Percentiles rank a stretch among this genome's conserved stretches.
Evolutionary conservation across 2,329 filamentous ascomycete species (phyloP).

Genomic region (Hypoxylon sp.): DNA sequence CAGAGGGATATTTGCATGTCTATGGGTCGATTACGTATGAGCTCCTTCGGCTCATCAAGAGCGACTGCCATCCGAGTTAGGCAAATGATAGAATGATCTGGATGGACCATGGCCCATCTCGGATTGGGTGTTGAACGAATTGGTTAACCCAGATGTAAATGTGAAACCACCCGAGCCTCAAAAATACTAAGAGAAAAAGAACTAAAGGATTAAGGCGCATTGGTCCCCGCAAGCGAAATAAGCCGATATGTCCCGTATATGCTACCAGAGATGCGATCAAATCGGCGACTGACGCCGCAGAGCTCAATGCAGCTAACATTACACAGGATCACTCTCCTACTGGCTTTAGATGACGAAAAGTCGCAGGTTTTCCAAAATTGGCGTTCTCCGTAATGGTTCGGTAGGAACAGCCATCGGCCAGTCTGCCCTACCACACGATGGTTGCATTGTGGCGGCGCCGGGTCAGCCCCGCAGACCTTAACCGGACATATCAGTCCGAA

Average conservation of each 20-base stretch:
- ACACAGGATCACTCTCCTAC: neutral
- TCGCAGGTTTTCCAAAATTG: neutral
- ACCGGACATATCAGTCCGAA: neutral
- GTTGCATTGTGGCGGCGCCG: slow-evolving; percentile 9
- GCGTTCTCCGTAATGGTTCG: too few species aligned
- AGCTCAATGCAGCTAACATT: neutral
- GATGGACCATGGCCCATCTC: neutral
- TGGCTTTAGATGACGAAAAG: neutral
- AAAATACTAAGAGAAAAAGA: neutral
- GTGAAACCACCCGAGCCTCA: neutral
- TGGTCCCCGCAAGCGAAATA: neutral
- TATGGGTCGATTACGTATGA: too few species aligned
- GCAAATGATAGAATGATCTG: too few species aligned
- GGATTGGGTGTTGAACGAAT: neutral
- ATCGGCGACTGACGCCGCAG: neutral
- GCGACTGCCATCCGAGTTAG: too few species aligned
- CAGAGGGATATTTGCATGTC: too few species aligned
- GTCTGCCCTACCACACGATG: slow-evolving; percentile 11
- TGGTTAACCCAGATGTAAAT: neutral
- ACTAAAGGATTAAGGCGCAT: neutral
- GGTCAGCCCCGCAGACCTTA: neutral
- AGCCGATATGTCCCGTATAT: neutral
- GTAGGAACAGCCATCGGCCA: neutral
- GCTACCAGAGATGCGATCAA: neutral
- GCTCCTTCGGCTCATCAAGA: too few species aligned